Conservation (phyloP, 2,329 filamentous ascomycete genomes). For the Curvularia sp. region DNA sequence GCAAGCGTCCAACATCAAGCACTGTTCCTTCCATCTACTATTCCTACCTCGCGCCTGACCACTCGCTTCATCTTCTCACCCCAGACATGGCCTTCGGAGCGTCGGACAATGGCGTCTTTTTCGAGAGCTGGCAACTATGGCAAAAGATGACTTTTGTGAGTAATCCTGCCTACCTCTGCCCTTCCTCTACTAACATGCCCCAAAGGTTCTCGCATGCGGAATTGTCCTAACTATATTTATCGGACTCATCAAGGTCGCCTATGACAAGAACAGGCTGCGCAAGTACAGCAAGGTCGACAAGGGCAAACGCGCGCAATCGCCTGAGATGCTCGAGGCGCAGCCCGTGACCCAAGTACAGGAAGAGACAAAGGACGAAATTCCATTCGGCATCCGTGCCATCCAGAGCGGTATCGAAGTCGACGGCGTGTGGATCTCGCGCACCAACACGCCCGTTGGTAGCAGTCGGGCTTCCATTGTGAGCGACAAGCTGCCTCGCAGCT, state of each 20-base stretch:
- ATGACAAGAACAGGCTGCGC: conserved; percentile 52
- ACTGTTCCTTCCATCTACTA: conserved; percentile 32
- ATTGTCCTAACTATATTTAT: conserved; percentile 74
- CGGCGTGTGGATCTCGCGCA: conserved; percentile 69
- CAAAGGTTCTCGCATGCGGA: conserved; percentile 73
- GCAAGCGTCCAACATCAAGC: conserved; percentile 17
- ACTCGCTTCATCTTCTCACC: conserved; percentile 19
- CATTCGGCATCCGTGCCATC: conserved; percentile 85
- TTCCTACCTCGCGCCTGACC: conserved; percentile 30
- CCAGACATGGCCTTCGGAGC: conserved; percentile 33
- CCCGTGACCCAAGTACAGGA: conserved; percentile 57
- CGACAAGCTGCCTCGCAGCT: conserved; percentile 41
- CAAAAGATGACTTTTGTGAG: conserved; percentile 89
- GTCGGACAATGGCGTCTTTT: conserved; percentile 51
- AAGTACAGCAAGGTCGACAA: conserved; percentile 54
- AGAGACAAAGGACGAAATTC: conserved; percentile 70
- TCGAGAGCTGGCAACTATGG: conserved; percentile 75
- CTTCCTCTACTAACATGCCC: conserved; percentile 34
- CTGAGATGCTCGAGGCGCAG: conserved; percentile 70
- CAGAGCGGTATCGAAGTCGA: conserved; percentile 84
- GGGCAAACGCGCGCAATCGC: conserved; percentile 57
- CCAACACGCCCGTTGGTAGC: conserved; percentile 53
- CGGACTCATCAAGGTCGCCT: conserved; percentile 70
- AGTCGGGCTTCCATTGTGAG: conserved; percentile 45
- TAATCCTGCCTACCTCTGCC: conserved; percentile 25